Evolutionary conservation across 2,329 filamentous ascomycete species (phyloP), one percentile per base, ranked within the genome.

Genomic region (Colletotrichum orchidophilum): DNA sequence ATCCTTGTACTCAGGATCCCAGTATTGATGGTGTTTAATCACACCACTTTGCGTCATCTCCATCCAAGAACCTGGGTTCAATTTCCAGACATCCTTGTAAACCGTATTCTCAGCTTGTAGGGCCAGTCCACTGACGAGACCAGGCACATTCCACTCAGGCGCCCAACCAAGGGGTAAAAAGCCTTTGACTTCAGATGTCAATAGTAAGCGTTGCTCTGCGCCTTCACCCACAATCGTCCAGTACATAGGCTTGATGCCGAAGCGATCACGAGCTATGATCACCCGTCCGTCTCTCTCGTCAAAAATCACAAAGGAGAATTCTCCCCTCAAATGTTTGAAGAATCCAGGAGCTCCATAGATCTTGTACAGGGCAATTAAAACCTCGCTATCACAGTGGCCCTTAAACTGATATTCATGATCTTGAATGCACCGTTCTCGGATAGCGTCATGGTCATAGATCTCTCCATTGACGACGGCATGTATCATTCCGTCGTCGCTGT

Each of bases 381-480:
- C 80, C 73, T 90, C 87, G 31, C 83, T 85, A 73, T 89, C 87
- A 46, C 82, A 83, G 26, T 78, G 75, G 54, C 85, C 80, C 29
- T 77, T 77, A 78, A 89, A 89, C 2, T 74, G 57, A 75, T 87
- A 87, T 5, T 76, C 75, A 57, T 80, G 79, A 2, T 80, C 69
- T 5, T 11, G 52, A 13, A 75, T 66, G 24, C 85, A 76, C 9
- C 81, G 75, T 4, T 73, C 73, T n/a, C 86, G 81, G 9, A 87
- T 80, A 13, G 77, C 74, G 60, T 88, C 85, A 65, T 85, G 81
- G 73, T 87, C 86, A 75, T 90, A 90, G 13, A 90, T 81, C 76
- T 90, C 88, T 29, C 88, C 88, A 67, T 88, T 90, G 35, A 90
- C 86, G 18, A 90, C 84, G 1, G 87, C 87, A 75, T 90, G 87